A percentile compares a stretch with the other conserved stretches of the same genome.
These are phyloP conservation scores for Penicillium sp. DNA, from an alignment of 2,329 filamentous ascomycete genomes.

Conservation along the genomic window DNA sequence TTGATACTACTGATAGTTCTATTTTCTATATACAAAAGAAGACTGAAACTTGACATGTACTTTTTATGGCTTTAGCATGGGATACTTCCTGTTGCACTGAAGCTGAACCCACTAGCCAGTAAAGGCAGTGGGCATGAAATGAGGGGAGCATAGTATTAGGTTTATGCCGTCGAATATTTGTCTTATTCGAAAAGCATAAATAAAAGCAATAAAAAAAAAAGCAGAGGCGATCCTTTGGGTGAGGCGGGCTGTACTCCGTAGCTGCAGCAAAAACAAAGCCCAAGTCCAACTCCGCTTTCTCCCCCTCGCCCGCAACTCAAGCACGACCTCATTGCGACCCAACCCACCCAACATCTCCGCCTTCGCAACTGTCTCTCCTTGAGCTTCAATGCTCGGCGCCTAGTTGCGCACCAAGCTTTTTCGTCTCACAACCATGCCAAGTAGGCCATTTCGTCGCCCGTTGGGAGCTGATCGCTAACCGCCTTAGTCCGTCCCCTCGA, in stretches of 20 bases:
- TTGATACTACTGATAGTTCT: no score
- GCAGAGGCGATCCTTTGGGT: no score
- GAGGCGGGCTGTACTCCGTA: not conserved
- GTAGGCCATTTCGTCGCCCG: constrained; percentile 24
- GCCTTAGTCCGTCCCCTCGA: constrained; percentile 48
- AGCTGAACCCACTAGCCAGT: no score
- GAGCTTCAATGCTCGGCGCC: constrained; percentile 27
- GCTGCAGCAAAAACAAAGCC: constrained; percentile 8
- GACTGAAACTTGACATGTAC: no score
- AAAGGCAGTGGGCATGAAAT: no score
- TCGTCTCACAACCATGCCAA: constrained; percentile 34
- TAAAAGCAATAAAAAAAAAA: no score
- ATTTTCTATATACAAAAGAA: no score
- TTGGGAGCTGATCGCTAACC: constrained; percentile 6
- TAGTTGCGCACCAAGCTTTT: constrained; percentile 22
- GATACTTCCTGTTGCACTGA: no score
- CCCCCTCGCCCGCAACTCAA: constrained; percentile 17
- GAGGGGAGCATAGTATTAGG: no score
- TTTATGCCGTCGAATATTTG: no score
- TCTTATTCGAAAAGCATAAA: no score
- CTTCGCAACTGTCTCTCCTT: constrained; percentile 6
- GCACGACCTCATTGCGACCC: not conserved
- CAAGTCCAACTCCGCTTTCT: constrained; percentile 19
- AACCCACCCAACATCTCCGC: not conserved
- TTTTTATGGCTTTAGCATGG: no score